Percentiles rank a stretch among this genome's conserved stretches.
phyloP scores from a whole-genome alignment of 225 moss, liverwort and hornwort genomes.

The Thuidium tamariscinum region DNA sequence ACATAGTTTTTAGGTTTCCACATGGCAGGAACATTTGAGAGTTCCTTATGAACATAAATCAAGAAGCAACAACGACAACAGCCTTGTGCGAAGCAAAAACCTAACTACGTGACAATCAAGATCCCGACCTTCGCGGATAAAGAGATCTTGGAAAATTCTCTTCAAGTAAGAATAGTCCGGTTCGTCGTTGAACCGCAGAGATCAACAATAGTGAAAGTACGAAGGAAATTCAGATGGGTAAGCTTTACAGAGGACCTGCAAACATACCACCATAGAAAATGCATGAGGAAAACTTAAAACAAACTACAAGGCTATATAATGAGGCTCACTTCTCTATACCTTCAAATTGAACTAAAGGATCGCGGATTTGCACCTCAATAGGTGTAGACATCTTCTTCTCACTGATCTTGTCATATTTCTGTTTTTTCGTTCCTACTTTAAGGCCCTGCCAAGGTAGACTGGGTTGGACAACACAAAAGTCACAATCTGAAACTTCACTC shows the following conservation, averaged over 20 bases:
- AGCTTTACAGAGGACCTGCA: not conserved
- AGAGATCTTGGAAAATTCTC: not conserved
- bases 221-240: not conserved
- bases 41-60: not conserved
- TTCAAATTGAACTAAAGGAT: not conserved
- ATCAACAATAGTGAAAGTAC: not conserved
- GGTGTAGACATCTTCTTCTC: slow-evolving; percentile 93
- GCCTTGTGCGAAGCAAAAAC: not conserved
- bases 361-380: slow-evolving; percentile 45
- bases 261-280: not conserved
- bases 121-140: not conserved
- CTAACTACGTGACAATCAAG: not conserved
- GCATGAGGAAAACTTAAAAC: not conserved
- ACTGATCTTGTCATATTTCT: slow-evolving; percentile 86
- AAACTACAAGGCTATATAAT: not conserved
- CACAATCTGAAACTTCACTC: not conserved
- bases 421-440: slow-evolving; percentile 52
- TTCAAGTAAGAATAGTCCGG: not conserved
- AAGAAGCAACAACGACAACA: not conserved
- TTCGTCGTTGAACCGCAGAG: not conserved
- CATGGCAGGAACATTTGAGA: not conserved
- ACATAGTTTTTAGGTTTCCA: not conserved
- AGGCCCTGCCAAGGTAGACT: slow-evolving; percentile 32
- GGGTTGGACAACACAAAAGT: not conserved
- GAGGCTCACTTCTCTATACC: not conserved